Conservation (phyloP, 2,329 filamentous ascomycete species). For the Trichoderma semiorbis region DNA sequence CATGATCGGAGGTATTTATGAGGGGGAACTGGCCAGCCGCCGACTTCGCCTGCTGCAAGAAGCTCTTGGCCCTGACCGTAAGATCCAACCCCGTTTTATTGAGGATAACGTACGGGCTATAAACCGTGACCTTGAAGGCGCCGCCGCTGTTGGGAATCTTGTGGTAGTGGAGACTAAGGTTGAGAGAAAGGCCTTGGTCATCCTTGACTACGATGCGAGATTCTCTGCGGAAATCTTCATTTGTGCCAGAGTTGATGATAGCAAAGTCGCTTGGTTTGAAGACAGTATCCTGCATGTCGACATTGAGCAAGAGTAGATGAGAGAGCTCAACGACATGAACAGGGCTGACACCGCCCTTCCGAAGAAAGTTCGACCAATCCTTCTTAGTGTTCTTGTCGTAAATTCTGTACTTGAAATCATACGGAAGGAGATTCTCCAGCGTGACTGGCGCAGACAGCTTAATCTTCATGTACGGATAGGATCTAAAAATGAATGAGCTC, state of each 20-base stretch:
- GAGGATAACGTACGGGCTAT: slow-evolving; percentile 89
- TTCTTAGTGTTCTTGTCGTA: slow-evolving; percentile 99
- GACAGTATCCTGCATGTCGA: slow-evolving; percentile 94
- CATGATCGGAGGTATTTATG: slow-evolving; percentile 44
- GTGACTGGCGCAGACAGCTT: slow-evolving; percentile 90
- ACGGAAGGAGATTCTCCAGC: slow-evolving; percentile 89
- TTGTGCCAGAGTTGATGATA: slow-evolving; percentile 87
- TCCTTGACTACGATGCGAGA: slow-evolving; percentile 78
- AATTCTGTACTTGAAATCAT: slow-evolving; percentile 98
- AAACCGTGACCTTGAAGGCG: slow-evolving; percentile 92
- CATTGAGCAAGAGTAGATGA: slow-evolving; percentile 84
- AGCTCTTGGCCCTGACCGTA: slow-evolving; percentile 82
- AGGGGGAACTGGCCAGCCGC: slow-evolving; percentile 76
- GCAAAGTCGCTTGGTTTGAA: slow-evolving; percentile 96
- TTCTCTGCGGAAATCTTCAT: slow-evolving; percentile 86
- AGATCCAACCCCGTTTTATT: slow-evolving; percentile 94
- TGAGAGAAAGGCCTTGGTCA: slow-evolving; percentile 71
- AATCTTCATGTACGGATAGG: slow-evolving; percentile 92
- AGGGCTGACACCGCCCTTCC: slow-evolving; percentile 94
- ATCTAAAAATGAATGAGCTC: slow-evolving; percentile 38
- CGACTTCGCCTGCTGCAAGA: slow-evolving; percentile 76
- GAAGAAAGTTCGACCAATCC: slow-evolving; percentile 97
- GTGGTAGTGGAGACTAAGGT: slow-evolving; percentile 86
- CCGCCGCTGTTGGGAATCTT: slow-evolving; percentile 87
- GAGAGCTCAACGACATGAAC: slow-evolving; percentile 96